phyloP scores from a whole-genome alignment of 139 green algal species.

The Volvox reticuliferus region DNA sequence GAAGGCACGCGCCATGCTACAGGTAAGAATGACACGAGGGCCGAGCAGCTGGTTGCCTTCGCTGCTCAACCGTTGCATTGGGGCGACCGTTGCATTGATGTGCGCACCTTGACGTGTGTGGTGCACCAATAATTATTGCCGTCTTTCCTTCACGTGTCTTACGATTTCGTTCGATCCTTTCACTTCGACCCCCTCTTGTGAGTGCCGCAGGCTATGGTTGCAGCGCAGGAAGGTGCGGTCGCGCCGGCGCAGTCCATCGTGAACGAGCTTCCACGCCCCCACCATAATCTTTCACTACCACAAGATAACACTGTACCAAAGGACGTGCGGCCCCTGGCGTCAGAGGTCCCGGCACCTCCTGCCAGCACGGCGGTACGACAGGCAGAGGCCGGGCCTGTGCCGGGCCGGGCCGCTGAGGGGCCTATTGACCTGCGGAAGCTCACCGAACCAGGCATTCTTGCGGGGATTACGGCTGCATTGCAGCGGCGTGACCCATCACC shows the following conservation, averaged over 20 bases:
- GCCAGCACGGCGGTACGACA: background rate
- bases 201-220: background rate
- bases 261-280: background rate
- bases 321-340: background rate
- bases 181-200: background rate
- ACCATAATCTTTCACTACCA: background rate
- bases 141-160: too few relatives aligned
- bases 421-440: background rate
- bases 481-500: background rate
- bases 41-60: too few relatives aligned
- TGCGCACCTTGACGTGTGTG: too few relatives aligned
- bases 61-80: too few relatives aligned
- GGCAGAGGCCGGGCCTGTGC: background rate
- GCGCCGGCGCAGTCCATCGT: background rate
- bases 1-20: background rate
- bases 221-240: background rate
- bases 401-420: background rate
- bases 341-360: background rate
- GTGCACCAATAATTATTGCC: too few relatives aligned
- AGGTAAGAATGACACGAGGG: constrained; percentile 2
- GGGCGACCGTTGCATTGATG: too few relatives aligned
- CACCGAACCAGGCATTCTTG: background rate
- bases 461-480: constrained; percentile 5
- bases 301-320: background rate
- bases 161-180: too few relatives aligned